Base-by-base conservation (phyloP, 73 alveolate genomes). In the Urostyla sp. region DNA sequence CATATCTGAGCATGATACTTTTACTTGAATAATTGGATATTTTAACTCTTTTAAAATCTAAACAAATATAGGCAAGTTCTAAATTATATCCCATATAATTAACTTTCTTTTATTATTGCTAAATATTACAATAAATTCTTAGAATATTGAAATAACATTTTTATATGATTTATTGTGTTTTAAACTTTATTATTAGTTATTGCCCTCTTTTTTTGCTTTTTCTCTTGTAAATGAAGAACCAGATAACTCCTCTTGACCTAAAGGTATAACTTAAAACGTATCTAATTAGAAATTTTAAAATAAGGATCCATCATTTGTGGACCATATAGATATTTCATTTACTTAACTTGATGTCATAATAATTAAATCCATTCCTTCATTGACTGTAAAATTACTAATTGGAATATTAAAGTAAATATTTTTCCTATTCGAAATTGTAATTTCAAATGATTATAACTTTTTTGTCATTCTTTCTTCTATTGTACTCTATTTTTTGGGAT, bases 321-420 rank as follows among this genome's bases (percentile, higher is more conserved):
- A 35, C 76, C 76, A 59, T 3, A 59, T 32, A 10, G 76, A 59
- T 7, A 59, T 59, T 35, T 59, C 76, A 59, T 59, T 59, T 15
- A 34, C 23, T 6, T 32, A 35, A 59, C 56, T 34, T 23, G 76
- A 59, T 11, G 32, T 13, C 13, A 13, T 32, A 28, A 59, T 40
- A 52, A 59, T 59, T n/a, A 59, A 28, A 31, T 59, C 76, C 76
- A 59, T 59, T 20, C 37, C 76, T 35, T 40, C 37, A 3, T 35
- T 59, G 10, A 59, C 37, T 15, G 32, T 59, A 6, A 59, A 31
- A n/a, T 59, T 32, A 16, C n/a, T 13, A 31, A 75, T 16, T 0
- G 44, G 66, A 67, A 75, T 27, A 37, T 75, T 75, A 40, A 58
- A 75, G 69, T 75, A 75, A 13, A 75, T 58, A 38, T 45, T 75